Percentiles rank a stretch among this genome's conserved stretches.
Conservation (phyloP, 495 filamentous ascomycete species). For the Entonaema liquescens region DNA sequence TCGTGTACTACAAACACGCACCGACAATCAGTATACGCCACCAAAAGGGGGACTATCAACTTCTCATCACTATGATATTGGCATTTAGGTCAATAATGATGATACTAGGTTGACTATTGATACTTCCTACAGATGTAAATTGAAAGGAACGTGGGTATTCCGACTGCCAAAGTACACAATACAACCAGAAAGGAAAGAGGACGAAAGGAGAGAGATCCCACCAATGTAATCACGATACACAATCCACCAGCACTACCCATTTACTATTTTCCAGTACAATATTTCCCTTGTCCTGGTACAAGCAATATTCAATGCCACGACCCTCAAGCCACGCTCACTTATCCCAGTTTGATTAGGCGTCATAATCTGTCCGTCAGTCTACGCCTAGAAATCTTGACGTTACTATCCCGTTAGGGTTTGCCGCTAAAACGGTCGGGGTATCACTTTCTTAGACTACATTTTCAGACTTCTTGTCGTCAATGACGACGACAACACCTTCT, state of each 20-base stretch:
- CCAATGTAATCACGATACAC: constrained; percentile 19
- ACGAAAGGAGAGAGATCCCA: constrained; percentile 39
- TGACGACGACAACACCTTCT: constrained; percentile 25
- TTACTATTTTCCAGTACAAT: constrained; percentile 19
- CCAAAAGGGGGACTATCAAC: not conserved
- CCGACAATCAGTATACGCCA: not conserved
- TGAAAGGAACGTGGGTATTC: constrained; percentile 45
- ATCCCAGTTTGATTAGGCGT: constrained; percentile 10
- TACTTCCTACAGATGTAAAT: constrained; percentile 33
- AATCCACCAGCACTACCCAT: not conserved
- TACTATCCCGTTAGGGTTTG: not conserved
- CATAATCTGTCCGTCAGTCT: constrained; percentile 19
- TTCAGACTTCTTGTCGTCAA: constrained; percentile 44
- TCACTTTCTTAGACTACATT: constrained; percentile 38
- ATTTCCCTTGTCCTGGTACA: constrained; percentile 6
- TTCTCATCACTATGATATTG: not conserved
- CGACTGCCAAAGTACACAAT: constrained; percentile 29
- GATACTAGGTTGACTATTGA: not conserved
- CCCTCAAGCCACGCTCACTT: constrained; percentile 9
- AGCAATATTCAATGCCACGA: constrained; percentile 13
- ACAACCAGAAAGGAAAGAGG: constrained; percentile 37
- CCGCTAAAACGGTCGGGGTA: constrained; percentile 31
- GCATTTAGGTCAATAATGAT: not conserved
- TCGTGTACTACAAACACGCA: not conserved
- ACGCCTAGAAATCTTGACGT: not conserved